These are phyloP conservation scores for Fusarium equiseti DNA, from an alignment of 2,329 filamentous ascomycete genomes.

Conservation along the genomic window DNA sequence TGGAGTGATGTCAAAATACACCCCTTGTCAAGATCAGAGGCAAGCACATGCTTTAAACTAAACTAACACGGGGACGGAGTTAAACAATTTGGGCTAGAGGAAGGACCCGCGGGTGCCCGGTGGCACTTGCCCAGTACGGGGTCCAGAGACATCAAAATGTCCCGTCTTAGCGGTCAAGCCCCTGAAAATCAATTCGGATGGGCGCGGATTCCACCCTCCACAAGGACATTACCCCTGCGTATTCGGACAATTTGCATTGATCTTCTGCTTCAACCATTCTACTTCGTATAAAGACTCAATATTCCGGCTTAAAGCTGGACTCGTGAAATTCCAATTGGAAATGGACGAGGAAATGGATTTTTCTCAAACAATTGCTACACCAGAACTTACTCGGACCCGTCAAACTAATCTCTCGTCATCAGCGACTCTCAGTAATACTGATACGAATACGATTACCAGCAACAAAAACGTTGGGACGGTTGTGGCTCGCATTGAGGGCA, in stretches of 20 bases:
- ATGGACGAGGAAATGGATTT: conserved; percentile 11
- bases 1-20: conserved; percentile 23
- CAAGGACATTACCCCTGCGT: conserved; percentile 11
- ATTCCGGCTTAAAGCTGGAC: neutral
- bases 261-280: neutral
- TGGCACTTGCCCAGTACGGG: conserved; percentile 26
- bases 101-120: conserved; percentile 23
- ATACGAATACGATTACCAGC: conserved; percentile 44
- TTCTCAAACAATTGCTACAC: conserved; percentile 21
- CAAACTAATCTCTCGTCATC: conserved; percentile 6
- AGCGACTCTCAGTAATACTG: conserved; percentile 5
- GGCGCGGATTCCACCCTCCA: conserved; percentile 10
- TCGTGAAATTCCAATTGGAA: neutral
- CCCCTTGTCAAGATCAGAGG: neutral
- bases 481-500: conserved; percentile 53
- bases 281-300: neutral
- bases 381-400: conserved; percentile 8
- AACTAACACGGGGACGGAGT: conserved; percentile 27
- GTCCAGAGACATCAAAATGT: neutral
- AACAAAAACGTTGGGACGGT: conserved; percentile 41
- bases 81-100: conserved; percentile 1
- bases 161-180: conserved; percentile 40
- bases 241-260: conserved; percentile 18
- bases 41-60: conserved; percentile 35
- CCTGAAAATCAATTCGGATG: conserved; percentile 24